Base-by-base conservation (phyloP, 345 rosid genomes). In the Acer campestre region DNA sequence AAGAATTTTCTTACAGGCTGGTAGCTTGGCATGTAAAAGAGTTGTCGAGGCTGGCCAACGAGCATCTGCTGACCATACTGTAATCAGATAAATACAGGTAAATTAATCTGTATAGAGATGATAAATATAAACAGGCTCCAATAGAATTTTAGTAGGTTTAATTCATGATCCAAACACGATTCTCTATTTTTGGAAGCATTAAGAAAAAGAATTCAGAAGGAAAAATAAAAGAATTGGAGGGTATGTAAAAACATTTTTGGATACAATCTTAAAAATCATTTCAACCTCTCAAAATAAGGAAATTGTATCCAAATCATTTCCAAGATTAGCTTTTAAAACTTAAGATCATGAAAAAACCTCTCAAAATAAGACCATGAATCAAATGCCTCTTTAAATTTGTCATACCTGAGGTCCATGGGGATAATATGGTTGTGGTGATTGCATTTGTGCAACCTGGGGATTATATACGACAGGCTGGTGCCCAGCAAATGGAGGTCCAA, bases 361-460 rank as follows among this genome's bases (percentile, higher is more conserved):
- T 35, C 38, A 35, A 35, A 35, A 18, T 56, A 9, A 4, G 63
- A 59, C 6, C 63, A 59, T 8, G 63, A 59, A n/a, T 22, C 63
- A 59, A 10, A 18, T 10, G 49, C 14, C 27, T 11, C 12, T 11
- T 6, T 59, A 59, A 22, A 10, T n/a, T 72, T 40, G 58, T 68
- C 81, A 58, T 77, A 95, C 96, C 93, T 89, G 94, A 78, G 91
- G 91, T 79, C 90, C 97, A 78, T 80, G 84, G 64, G 93, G 94
- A 75, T 88, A 88, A 88, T 91, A 95, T 40, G 91, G 78, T 79
- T 84, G 94, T 13, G 88, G 86, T 48, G 90, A 62, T 55, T 87
- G 94, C 85, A 86, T 48, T 51, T 90, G 86, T 68, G 92, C 81
- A 73, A 78, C 84, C 83, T 82, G 94, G 7, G 87, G 84, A 80